Conservation (phyloP, 306 rosid species). For the Prunus dulcis region DNA sequence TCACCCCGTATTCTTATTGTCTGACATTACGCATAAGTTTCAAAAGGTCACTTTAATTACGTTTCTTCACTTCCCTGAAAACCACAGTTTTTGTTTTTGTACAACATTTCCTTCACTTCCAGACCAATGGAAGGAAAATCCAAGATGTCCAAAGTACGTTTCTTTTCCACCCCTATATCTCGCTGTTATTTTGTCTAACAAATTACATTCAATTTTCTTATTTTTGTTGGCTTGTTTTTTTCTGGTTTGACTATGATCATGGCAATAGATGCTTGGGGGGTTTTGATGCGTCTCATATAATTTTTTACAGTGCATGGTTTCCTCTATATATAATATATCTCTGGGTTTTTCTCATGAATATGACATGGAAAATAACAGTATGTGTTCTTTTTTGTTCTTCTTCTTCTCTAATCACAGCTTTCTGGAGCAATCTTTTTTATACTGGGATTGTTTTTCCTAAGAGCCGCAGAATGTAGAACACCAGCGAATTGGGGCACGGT, state of each 20-base stretch:
- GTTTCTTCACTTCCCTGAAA: background rate
- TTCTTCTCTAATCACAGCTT: background rate
- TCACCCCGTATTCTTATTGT: no score
- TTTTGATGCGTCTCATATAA: background rate
- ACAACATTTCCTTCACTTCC: background rate
- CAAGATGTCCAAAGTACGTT: background rate
- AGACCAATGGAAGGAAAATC: background rate
- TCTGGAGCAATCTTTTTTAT: background rate
- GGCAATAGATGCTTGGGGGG: no score
- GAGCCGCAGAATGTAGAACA: slow-evolving; percentile 32
- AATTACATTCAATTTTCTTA: background rate
- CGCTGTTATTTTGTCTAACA: no score
- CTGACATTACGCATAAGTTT: no score
- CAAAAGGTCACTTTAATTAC: background rate
- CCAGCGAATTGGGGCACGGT: slow-evolving; percentile 7
- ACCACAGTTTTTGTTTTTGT: background rate
- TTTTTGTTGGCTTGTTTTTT: background rate
- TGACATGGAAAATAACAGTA: no score
- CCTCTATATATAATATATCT: no score
- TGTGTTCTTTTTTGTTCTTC: background rate
- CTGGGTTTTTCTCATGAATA: no score
- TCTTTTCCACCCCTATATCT: background rate
- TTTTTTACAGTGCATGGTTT: background rate
- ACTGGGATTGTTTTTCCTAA: slow-evolving; percentile 20
- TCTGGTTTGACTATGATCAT: background rate